Evolutionary conservation across 208 protist species (phyloP).

Genomic region (Trypanosoma scelopori): DNA sequence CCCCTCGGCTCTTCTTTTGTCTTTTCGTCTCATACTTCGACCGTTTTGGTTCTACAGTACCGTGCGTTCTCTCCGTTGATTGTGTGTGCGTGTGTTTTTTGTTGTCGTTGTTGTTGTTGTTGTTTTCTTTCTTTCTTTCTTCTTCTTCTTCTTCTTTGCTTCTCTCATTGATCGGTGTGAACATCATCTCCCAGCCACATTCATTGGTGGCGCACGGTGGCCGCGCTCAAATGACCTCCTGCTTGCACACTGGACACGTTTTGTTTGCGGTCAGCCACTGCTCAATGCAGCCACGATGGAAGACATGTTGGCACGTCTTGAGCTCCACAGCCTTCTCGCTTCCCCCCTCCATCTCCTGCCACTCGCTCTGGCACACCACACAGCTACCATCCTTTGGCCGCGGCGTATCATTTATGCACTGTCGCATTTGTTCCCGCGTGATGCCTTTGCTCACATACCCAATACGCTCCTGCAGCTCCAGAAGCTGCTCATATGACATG

Average conservation of each 20-base stretch:
- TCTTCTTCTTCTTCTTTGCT: constrained; percentile 16
- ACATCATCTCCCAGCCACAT: background rate
- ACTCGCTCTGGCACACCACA: constrained; percentile 67
- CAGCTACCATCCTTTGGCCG: constrained; percentile 43
- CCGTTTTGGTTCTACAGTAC: too few relatives aligned
- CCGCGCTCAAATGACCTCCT: constrained; percentile 43
- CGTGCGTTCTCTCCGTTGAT: too few relatives aligned
- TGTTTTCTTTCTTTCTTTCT: too few relatives aligned
- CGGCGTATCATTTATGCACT: constrained; percentile 29
- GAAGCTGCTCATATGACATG: constrained; percentile 88
- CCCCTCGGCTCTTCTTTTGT: too few relatives aligned
- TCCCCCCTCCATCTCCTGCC: constrained; percentile 16
- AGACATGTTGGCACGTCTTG: constrained; percentile 63
- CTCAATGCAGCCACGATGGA: constrained; percentile 71
- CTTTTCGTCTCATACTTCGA: too few relatives aligned
- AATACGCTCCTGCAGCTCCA: constrained; percentile 80
- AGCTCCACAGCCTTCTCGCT: constrained; percentile 24
- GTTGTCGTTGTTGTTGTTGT: too few relatives aligned
- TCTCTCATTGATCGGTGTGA: background rate
- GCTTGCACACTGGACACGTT: constrained; percentile 67
- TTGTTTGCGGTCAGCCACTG: constrained; percentile 69
- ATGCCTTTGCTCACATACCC: constrained; percentile 83
- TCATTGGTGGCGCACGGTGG: background rate
- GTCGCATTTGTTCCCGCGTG: constrained; percentile 30
- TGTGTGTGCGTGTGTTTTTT: too few relatives aligned